phyloP scores from a whole-genome alignment of 306 rosid genomes.

The Lotus japonicus region DNA sequence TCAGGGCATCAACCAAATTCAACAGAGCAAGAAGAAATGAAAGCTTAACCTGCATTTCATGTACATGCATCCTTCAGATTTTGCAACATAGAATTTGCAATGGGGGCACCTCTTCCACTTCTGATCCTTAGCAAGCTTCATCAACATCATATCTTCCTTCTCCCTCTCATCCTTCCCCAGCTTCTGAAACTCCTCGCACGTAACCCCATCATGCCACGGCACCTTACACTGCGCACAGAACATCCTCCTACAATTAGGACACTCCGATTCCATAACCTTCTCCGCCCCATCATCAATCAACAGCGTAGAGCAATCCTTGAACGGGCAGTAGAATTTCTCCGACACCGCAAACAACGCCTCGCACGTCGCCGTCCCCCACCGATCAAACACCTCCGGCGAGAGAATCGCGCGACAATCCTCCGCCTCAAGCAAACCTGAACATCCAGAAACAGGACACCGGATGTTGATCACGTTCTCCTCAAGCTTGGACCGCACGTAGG shows the following conservation, averaged over 20 bases:
- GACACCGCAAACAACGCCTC: conserved; percentile 6
- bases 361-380: conserved; percentile 36
- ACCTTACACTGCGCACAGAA: conserved; percentile 34
- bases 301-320: conserved; percentile 26
- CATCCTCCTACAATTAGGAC: conserved; percentile 31
- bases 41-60: conserved; percentile 23
- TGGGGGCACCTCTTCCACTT: conserved; percentile 31
- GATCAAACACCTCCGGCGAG: not conserved
- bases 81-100: conserved; percentile 29
- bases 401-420: conserved; percentile 18
- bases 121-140: conserved; percentile 18
- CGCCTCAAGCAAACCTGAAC: conserved; percentile 17
- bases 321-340: conserved; percentile 35
- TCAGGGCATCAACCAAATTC: too few relatives aligned
- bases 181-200: conserved; percentile 28
- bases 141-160: conserved; percentile 28
- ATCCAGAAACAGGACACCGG: conserved; percentile 21
- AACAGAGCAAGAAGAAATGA: too few relatives aligned
- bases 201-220: conserved; percentile 31
- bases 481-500: too few relatives aligned
- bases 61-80: conserved; percentile 24
- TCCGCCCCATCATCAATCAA: conserved; percentile 20
- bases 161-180: conserved; percentile 25
- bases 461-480: not conserved
- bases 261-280: conserved; percentile 10